Evolutionary conservation across 106 monocot species (phyloP).

Genomic region (Hemerocallis citrina): DNA sequence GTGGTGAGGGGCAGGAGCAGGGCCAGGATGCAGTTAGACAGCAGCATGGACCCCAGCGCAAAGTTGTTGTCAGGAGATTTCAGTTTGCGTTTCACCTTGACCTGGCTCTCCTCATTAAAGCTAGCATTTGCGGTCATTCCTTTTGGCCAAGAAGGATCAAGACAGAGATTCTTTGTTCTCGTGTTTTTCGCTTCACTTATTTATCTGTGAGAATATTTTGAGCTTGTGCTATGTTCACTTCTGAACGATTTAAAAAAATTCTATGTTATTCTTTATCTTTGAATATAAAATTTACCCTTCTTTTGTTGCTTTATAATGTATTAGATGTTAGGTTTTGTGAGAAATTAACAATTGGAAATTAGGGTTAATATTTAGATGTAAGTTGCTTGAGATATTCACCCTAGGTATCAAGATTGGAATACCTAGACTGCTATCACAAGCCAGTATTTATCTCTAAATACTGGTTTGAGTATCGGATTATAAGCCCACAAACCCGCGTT

Average conservation of each 20-base stretch:
- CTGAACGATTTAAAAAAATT: neutral
- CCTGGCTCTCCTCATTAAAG: slow-evolving; percentile 73
- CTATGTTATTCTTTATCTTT: neutral
- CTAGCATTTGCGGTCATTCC: slow-evolving; percentile 70
- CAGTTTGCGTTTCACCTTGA: slow-evolving; percentile 81
- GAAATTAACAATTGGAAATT: too few species aligned
- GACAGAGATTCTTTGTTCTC: slow-evolving; percentile 61
- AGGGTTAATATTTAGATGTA: too few species aligned
- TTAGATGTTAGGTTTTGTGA: too few species aligned
- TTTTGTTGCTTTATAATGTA: slow-evolving; percentile 4
- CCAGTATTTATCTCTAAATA: too few species aligned
- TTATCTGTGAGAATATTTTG: slow-evolving; percentile 91
- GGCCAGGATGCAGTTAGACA: slow-evolving; percentile 41
- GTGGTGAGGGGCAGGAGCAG: too few species aligned
- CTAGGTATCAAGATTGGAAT: too few species aligned
- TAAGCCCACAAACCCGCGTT: too few species aligned
- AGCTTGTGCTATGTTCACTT: too few species aligned
- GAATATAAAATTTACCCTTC: neutral
- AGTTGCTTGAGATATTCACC: too few species aligned
- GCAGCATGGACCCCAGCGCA: slow-evolving; percentile 50
- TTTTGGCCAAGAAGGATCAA: slow-evolving; percentile 91
- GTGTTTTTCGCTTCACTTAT: slow-evolving; percentile 56
- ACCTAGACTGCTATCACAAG: too few species aligned
- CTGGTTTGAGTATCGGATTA: too few species aligned
- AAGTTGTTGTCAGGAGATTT: slow-evolving; percentile 78